Percentiles rank a stretch among this genome's conserved stretches.
These are phyloP conservation scores for Hondaea fermentalgiana DNA, from an alignment of 108 stramenopile genomes.

Conservation along the genomic window DNA sequence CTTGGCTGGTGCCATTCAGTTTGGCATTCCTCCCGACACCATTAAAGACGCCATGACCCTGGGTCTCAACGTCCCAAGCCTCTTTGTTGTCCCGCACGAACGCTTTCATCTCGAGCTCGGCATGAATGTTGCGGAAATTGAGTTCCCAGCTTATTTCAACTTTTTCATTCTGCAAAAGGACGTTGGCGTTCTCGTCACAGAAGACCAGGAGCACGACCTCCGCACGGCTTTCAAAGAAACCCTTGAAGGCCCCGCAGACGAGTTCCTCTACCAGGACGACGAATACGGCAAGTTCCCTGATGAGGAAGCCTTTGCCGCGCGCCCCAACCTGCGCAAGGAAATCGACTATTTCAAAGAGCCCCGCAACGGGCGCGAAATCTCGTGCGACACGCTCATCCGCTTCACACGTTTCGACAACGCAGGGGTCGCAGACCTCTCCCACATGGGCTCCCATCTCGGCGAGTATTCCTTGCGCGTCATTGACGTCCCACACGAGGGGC, in stretches of 20 bases:
- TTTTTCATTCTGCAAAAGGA: conserved; percentile 55
- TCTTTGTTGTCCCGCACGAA: conserved; percentile 82
- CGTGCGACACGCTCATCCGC: conserved; percentile 12
- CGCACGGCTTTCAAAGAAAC: background rate
- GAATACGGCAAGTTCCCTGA: background rate
- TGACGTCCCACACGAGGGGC: background rate
- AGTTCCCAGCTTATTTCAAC: conserved; percentile 91
- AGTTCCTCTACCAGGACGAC: background rate
- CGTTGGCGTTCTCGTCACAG: background rate
- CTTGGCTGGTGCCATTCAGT: conserved; percentile 40
- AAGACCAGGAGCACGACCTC: background rate
- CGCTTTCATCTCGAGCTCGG: conserved; percentile 80
- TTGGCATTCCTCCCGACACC: conserved; percentile 87
- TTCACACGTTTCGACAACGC: background rate
- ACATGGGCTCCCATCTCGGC: background rate
- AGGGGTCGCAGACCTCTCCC: background rate
- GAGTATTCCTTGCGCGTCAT: background rate
- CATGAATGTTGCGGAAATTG: conserved; percentile 85
- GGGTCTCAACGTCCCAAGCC: conserved; percentile 65
- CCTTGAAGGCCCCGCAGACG: background rate
- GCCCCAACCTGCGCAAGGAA: conserved; percentile 15
- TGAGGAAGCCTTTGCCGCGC: background rate
- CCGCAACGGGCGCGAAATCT: background rate
- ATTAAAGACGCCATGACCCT: conserved; percentile 85
- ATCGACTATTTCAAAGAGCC: conserved; percentile 11